Base-by-base conservation (phyloP, 1,284 basidiomycete species). In the Sporisorium exsertum region DNA sequence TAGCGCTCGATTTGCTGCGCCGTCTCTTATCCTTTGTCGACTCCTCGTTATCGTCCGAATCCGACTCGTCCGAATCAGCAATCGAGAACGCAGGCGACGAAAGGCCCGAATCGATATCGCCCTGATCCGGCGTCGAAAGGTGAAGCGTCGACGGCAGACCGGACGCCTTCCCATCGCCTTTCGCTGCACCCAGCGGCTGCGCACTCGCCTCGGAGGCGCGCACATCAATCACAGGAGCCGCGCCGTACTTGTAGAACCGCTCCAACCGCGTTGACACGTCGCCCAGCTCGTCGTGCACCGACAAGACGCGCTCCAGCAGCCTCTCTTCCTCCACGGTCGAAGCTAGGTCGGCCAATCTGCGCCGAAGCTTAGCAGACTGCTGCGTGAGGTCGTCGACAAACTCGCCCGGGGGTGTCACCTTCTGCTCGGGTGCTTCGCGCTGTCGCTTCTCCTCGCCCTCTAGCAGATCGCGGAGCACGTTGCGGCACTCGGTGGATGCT, bases 81-180 rank as follows among this genome's bases (percentile, higher is more conserved):
- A 82, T 83, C 16, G 77, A 80, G 37, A 81, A 82, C 2, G 77
- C 76, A 2, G 79, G 75, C 12, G 79, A 81, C 18, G 60, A 62
- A 15, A 79, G 52, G 0, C 64, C 67, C 13, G 79, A 68, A 13
- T 77, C 77, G 9, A 66, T 22, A n/a, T 45, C 37, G 16, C 22
- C 62, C 18, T 51, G 56, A 10, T 63, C 64, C n/a, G 62, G 68
- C 18, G 68, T 58, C 16, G 62, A 49, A 15, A 71, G 62, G 45
- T 64, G 67, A 27, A 57, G 33, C 15, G 20, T 15, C 22, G 33
- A 43, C 40, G 40, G 40, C 40, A 43, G n/a, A 5, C 40, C 40
- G 9, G n/a, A n/a, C 4, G n/a, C 40, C 8, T 3, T 9, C 16
- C 40, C 40, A 1, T 43, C 40, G 4, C n/a, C 35, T 35, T 9